Conservation (phyloP, 1,139 yeast species). For the Saccharomyces hybrid region DNA sequence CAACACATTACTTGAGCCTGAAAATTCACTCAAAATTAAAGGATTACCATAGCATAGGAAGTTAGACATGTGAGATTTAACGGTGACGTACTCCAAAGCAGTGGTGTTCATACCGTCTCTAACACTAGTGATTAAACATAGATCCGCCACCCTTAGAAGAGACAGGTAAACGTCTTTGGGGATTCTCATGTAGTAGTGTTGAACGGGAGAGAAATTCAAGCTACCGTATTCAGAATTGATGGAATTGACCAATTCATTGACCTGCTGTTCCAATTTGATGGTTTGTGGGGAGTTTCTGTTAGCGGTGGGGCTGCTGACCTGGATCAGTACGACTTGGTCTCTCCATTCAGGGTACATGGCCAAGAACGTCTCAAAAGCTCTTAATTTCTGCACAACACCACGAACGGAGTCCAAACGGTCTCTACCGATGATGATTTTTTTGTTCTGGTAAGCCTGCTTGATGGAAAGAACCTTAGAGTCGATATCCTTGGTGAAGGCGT, state of each 20-base stretch:
- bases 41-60: slow-evolving; percentile 46
- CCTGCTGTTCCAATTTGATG: slow-evolving; percentile 59
- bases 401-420: slow-evolving; percentile 74
- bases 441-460: slow-evolving; percentile 59
- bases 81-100: slow-evolving; percentile 80
- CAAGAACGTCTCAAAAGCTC: slow-evolving; percentile 74
- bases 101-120: slow-evolving; percentile 98
- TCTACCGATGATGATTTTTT: slow-evolving; percentile 75
- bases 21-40: slow-evolving; percentile 79
- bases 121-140: slow-evolving; percentile 80
- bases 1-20: slow-evolving; percentile 81
- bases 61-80: slow-evolving; percentile 55
- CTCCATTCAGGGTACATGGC: slow-evolving; percentile 90
- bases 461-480: slow-evolving; percentile 45
- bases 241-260: slow-evolving; percentile 64
- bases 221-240: slow-evolving; percentile 82
- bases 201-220: slow-evolving; percentile 73
- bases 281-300: slow-evolving; percentile 25
- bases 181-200: slow-evolving; percentile 84
- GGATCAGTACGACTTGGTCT: slow-evolving; percentile 79
- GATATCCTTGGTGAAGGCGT: slow-evolving; percentile 41
- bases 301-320: slow-evolving; percentile 69
- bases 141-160: slow-evolving; percentile 76
- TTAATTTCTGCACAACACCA: slow-evolving; percentile 74
- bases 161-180: slow-evolving; percentile 88